A percentile compares a stretch with the other conserved stretches of the same genome.
Conservation (phyloP, 805 yeast genomes). For the Metschnikowia noctiluminum region DNA sequence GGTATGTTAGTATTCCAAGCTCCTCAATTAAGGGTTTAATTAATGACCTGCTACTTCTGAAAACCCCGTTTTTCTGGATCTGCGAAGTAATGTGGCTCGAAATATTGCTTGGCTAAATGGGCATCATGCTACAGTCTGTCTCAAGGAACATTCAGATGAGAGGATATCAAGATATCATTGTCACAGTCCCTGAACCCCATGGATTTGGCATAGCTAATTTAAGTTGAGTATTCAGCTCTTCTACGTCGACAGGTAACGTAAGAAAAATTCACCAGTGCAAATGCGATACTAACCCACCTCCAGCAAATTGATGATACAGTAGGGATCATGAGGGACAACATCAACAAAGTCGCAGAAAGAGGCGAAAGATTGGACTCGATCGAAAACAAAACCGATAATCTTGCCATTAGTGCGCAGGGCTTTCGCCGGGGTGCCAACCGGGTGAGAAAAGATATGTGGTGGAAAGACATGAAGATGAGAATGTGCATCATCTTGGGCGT, state of each 20-base stretch:
- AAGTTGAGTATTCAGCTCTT: no score
- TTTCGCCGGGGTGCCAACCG: slow-evolving; percentile 96
- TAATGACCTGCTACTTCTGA: no score
- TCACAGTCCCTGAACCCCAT: no score
- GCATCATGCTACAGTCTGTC: no score
- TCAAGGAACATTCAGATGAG: no score
- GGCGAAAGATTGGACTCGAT: slow-evolving; percentile 92
- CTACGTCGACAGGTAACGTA: no score
- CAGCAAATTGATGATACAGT: slow-evolving; percentile 92
- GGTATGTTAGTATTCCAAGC: slow-evolving; percentile 39
- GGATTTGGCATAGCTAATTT: no score
- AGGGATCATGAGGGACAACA: slow-evolving; percentile 95
- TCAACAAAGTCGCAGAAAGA: slow-evolving; percentile 90
- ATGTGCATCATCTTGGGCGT: slow-evolving; percentile 79
- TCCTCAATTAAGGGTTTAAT: neutral
- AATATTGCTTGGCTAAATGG: no score
- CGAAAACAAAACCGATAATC: slow-evolving; percentile 88
- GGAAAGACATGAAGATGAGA: slow-evolving; percentile 96
- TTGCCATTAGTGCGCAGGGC: slow-evolving; percentile 89
- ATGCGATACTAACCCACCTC: slow-evolving; percentile 23
- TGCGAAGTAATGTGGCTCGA: no score
- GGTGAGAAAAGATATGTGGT: slow-evolving; percentile 98
- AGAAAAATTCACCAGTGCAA: neutral
- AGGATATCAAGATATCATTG: no score
- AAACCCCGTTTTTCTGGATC: no score